Conservation (phyloP, 352 stramenopile genomes). For the Pelagophyceae sp. region DNA sequence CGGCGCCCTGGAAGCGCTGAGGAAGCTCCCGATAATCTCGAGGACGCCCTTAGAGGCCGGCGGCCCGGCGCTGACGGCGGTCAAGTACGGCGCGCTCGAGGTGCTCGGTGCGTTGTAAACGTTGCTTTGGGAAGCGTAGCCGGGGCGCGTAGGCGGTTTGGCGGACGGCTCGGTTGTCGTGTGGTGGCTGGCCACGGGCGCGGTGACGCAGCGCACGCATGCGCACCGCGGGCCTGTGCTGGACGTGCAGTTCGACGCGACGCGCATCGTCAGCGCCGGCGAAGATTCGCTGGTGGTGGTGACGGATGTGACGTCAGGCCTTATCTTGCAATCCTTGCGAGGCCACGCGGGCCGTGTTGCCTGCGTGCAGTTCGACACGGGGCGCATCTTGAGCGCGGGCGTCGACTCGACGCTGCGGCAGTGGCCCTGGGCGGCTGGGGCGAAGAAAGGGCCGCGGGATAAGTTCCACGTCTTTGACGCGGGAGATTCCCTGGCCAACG, state of each 20-base stretch:
- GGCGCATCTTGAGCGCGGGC: conserved; percentile 38
- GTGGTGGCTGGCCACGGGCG: conserved; percentile 46
- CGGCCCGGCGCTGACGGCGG: conserved; percentile 33
- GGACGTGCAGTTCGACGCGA: conserved; percentile 51
- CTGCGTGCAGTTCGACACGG: conserved; percentile 44
- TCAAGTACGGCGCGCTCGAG: conserved; percentile 47
- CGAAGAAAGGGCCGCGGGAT: conserved; percentile 21
- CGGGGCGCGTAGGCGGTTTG: no score
- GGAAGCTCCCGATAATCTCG: conserved; percentile 1
- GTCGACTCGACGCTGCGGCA: conserved; percentile 33
- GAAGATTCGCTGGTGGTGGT: conserved; percentile 42
- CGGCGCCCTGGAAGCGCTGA: neutral
- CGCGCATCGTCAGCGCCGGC: conserved; percentile 43
- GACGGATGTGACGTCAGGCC: conserved; percentile 46
- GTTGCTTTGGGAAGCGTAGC: no score
- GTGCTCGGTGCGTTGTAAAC: no score
- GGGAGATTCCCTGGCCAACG: conserved; percentile 35
- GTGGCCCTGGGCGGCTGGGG: conserved; percentile 30
- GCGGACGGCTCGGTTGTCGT: conserved; percentile 41
- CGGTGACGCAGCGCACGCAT: conserved; percentile 40
- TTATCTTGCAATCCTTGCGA: conserved; percentile 42
- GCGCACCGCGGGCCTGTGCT: conserved; percentile 41
- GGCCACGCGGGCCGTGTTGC: conserved; percentile 43
- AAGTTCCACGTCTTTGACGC: conserved; percentile 38
- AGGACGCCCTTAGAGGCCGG: conserved; percentile 4